Evolutionary conservation across 805 yeast genomes (phyloP).

Genomic region (Cyberlindnera amylophila): DNA sequence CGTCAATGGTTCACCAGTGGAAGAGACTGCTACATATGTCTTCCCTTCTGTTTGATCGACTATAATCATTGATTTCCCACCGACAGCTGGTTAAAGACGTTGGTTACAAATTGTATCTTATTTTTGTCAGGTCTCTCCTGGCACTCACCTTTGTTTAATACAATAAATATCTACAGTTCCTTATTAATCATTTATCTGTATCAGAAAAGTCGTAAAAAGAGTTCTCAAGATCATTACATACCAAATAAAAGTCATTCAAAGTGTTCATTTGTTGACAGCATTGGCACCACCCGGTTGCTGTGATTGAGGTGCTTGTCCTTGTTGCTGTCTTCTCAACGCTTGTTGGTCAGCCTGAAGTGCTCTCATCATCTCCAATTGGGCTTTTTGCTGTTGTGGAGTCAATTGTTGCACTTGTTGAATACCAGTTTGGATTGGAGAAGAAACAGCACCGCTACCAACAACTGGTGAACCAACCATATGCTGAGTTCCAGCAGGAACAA

Average conservation of each 20-base stretch:
- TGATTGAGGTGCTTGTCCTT: not conserved
- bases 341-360: slow-evolving; percentile 27
- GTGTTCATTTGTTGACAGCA: not conserved
- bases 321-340: slow-evolving; percentile 22
- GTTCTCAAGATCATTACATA: not conserved
- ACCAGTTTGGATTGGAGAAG: not conserved
- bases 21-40: slow-evolving; percentile 54
- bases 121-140: too few species aligned
- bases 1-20: slow-evolving; percentile 43
- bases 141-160: too few species aligned
- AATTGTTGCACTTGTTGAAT: slow-evolving; percentile 2
- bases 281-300: not conserved
- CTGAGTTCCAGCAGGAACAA: slow-evolving; percentile 2
- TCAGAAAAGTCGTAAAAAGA: not conserved
- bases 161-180: too few species aligned
- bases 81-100: too few species aligned
- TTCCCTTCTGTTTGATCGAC: slow-evolving; percentile 28
- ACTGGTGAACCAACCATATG: slow-evolving; percentile 8
- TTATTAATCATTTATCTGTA: too few species aligned
- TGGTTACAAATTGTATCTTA: too few species aligned
- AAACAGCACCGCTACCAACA: not conserved
- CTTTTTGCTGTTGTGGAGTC: slow-evolving; percentile 31
- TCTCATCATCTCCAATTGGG: slow-evolving; percentile 27
- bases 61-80: too few species aligned
- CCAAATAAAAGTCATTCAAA: not conserved